These are phyloP conservation scores for Suillus discolor DNA, from an alignment of 768 basidiomycete genomes.

Conservation along the genomic window DNA sequence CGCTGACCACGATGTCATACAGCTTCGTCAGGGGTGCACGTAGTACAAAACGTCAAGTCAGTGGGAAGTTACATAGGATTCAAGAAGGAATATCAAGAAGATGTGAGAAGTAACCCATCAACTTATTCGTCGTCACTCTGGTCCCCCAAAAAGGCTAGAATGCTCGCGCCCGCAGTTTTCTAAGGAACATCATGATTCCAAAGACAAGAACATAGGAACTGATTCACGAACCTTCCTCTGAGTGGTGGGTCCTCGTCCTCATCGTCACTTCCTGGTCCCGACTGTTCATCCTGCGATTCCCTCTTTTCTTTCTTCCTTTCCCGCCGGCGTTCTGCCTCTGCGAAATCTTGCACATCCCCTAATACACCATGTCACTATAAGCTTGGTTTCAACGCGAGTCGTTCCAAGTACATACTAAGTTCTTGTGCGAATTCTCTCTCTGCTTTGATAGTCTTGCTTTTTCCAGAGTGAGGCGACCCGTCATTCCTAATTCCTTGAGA, in stretches of 20 bases:
- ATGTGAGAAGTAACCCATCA: neutral
- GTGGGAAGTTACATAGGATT: neutral
- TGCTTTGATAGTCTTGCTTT: constrained; percentile 75
- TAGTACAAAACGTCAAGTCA: neutral
- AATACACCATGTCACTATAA: constrained; percentile 6
- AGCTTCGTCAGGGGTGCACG: neutral
- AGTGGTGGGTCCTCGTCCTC: constrained; percentile 36
- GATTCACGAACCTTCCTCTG: constrained; percentile 44
- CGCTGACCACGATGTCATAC: too few species aligned
- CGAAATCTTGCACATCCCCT: constrained; percentile 82
- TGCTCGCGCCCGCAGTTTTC: constrained; percentile 56
- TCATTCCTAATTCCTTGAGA: constrained; percentile 78
- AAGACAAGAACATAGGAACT: neutral
- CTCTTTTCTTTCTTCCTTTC: constrained; percentile 21
- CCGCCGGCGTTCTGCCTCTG: constrained; percentile 44
- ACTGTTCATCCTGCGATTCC: constrained; percentile 24
- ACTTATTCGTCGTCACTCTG: constrained; percentile 61
- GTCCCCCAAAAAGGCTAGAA: constrained; percentile 71
- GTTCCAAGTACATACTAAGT: constrained; percentile 53
- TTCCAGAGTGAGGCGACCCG: constrained; percentile 72
- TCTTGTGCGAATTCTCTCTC: constrained; percentile 79
- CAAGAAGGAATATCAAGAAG: neutral
- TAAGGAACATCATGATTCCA: constrained; percentile 17
- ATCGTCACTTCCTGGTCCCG: constrained; percentile 35
- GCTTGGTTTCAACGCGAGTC: neutral